These are phyloP conservation scores for Plasmodium malariae DNA, from an alignment of 169 alveolate species.

Conservation along the genomic window DNA sequence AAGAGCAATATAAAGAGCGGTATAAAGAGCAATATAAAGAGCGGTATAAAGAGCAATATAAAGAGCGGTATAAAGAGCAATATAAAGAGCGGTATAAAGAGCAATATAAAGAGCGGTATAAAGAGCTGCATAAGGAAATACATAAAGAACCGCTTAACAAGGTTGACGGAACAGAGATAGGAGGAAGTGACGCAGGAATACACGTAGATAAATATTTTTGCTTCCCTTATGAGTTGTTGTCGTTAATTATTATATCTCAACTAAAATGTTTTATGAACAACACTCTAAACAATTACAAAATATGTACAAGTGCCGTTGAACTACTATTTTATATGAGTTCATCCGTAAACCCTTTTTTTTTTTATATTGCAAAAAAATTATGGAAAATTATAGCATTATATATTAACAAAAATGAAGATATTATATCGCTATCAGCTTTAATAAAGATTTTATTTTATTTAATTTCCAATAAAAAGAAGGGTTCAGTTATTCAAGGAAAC, in stretches of 20 bases:
- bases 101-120: no score
- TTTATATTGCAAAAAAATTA: conserved; percentile 23
- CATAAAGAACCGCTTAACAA: neutral
- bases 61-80: no score
- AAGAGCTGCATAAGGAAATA: neutral
- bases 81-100: no score
- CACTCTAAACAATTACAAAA: conserved; percentile 17
- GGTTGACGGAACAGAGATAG: neutral
- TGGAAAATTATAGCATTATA: conserved; percentile 23
- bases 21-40: no score
- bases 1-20: no score
- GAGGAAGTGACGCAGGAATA: neutral
- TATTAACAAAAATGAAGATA: conserved; percentile 27
- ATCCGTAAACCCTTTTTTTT: conserved; percentile 48
- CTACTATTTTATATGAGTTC: conserved; percentile 71
- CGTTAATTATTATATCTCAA: conserved; percentile 31
- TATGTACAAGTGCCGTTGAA: conserved; percentile 33
- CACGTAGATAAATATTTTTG: conserved; percentile 18
- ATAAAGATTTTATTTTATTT: conserved; percentile 32
- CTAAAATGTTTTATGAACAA: conserved; percentile 47
- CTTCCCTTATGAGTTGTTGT: conserved; percentile 39
- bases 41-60: no score
- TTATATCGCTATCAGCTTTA: neutral
- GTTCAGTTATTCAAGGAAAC: neutral
- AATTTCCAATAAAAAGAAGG: conserved; percentile 5